Percentiles rank a stretch among this genome's conserved stretches.
Conservation (phyloP, 2,329 filamentous ascomycete species). For the Calonectria ilicicola region DNA sequence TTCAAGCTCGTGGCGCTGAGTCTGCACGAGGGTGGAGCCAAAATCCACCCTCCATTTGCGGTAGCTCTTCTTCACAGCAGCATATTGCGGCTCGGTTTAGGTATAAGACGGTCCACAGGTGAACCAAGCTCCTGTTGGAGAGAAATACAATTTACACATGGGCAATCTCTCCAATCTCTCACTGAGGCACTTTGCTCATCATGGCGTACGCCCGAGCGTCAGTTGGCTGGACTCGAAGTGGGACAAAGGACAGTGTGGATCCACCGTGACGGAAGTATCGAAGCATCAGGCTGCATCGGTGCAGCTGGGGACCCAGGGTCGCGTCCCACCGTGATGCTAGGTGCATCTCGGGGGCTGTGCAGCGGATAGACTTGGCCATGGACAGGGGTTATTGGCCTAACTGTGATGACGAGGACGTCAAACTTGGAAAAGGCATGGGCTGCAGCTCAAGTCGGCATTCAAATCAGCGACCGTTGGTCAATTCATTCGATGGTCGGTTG, state of each 20-base stretch:
- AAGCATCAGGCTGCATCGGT: constrained; percentile 40
- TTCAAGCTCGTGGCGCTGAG: constrained; percentile 24
- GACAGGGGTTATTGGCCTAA: constrained; percentile 36
- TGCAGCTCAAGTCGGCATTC: constrained; percentile 19
- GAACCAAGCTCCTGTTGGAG: neutral
- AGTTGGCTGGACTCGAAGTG: constrained; percentile 31
- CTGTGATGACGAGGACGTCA: constrained; percentile 31
- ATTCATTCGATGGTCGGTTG: neutral
- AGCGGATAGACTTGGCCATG: constrained; percentile 38
- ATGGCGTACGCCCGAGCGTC: constrained; percentile 10
- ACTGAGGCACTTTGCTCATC: constrained; percentile 6
- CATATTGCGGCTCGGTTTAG: constrained; percentile 16
- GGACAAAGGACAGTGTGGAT: constrained; percentile 32
- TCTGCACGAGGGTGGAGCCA: constrained; percentile 36
- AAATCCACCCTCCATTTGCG: constrained; percentile 28
- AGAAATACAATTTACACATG: constrained; percentile 24
- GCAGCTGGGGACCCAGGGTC: constrained; percentile 34
- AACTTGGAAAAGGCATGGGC: constrained; percentile 28
- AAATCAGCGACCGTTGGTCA: constrained; percentile 21
- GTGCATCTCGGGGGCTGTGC: constrained; percentile 45
- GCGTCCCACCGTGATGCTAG: constrained; percentile 39
- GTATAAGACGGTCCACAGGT: neutral
- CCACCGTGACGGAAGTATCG: constrained; percentile 37
- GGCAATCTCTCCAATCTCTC: constrained; percentile 3
- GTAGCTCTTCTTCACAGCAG: constrained; percentile 19